These are phyloP conservation scores for Penicillium paneum DNA, from an alignment of 2,329 filamentous ascomycete species.

Conservation along the genomic window DNA sequence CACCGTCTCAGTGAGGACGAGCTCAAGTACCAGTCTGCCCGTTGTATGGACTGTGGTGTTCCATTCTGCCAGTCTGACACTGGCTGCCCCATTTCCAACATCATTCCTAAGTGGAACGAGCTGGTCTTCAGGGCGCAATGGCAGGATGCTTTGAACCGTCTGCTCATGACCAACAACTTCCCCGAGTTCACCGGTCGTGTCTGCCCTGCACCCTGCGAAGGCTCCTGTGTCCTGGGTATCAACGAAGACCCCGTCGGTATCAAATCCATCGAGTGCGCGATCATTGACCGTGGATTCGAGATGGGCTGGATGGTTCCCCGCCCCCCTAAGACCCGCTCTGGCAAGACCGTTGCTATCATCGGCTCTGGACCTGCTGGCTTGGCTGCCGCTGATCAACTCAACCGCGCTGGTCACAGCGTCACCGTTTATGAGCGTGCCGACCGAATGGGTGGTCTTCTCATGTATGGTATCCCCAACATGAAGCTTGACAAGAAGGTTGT, in stretches of 20 bases:
- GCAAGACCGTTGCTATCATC: slow-evolving; percentile 84
- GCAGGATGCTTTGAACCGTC: slow-evolving; percentile 84
- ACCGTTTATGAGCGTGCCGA: slow-evolving; percentile 93
- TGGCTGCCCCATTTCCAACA: slow-evolving; percentile 93
- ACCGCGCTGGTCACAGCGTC: slow-evolving; percentile 82
- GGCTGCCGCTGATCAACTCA: slow-evolving; percentile 87
- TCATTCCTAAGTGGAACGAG: slow-evolving; percentile 97
- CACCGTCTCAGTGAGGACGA: slow-evolving; percentile 87
- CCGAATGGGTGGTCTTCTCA: slow-evolving; percentile 83
- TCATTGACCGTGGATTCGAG: slow-evolving; percentile 95
- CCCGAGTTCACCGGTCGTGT: slow-evolving; percentile 97
- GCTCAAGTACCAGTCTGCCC: slow-evolving; percentile 92
- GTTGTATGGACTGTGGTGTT: slow-evolving; percentile 98
- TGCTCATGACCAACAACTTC: slow-evolving; percentile 98
- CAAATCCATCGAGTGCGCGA: slow-evolving; percentile 97
- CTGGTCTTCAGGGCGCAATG: slow-evolving; percentile 73
- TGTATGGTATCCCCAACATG: slow-evolving; percentile 99
- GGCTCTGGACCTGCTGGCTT: slow-evolving; percentile 91
- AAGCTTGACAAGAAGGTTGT: slow-evolving; percentile 98
- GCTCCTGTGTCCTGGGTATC: slow-evolving; percentile 92
- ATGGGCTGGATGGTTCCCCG: slow-evolving; percentile 95
- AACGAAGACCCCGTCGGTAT: slow-evolving; percentile 97
- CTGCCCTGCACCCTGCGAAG: slow-evolving; percentile 93
- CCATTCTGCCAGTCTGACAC: slow-evolving; percentile 97
- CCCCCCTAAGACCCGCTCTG: slow-evolving; percentile 74